These are phyloP conservation scores for Harringtonia aguacate DNA, from an alignment of 2,329 filamentous ascomycete species.

Conservation along the genomic window DNA sequence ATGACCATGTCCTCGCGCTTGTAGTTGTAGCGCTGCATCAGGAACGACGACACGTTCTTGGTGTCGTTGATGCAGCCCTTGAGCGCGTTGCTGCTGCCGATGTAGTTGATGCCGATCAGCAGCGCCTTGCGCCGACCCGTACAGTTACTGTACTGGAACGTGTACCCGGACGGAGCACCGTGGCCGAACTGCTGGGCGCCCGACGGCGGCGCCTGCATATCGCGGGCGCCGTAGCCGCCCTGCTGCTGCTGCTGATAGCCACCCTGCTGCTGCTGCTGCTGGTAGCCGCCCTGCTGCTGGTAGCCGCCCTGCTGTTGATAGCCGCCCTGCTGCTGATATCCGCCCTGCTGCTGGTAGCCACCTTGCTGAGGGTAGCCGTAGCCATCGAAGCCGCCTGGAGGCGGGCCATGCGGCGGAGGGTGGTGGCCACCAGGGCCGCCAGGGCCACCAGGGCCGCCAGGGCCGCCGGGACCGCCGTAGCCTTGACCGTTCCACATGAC, in stretches of 20 bases:
- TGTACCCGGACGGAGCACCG: slow-evolving; percentile 58
- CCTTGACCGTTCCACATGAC: not conserved
- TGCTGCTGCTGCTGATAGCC: slow-evolving; percentile 4
- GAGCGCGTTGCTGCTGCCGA: slow-evolving; percentile 60
- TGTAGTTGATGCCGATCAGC: slow-evolving; percentile 74
- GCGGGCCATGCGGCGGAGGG: not conserved
- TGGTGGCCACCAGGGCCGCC: not conserved
- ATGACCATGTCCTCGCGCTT: slow-evolving; percentile 72
- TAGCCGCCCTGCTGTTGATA: not conserved
- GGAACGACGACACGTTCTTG: slow-evolving; percentile 62
- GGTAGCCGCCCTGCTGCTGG: slow-evolving; percentile 7
- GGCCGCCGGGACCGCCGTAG: too few species aligned
- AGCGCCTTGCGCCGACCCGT: slow-evolving; percentile 63
- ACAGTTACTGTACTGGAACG: slow-evolving; percentile 68
- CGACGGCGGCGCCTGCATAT: slow-evolving; percentile 34
- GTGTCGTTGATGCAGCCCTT: slow-evolving; percentile 74
- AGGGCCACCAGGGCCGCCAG: too few species aligned
- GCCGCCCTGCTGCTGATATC: not conserved
- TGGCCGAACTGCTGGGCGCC: slow-evolving; percentile 50
- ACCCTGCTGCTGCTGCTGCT: slow-evolving; percentile 10
- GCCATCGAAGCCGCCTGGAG: slow-evolving; percentile 7
- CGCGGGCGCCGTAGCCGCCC: not conserved
- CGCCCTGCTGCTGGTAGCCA: not conserved
- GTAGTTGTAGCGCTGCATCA: slow-evolving; percentile 58
- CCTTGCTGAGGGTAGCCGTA: slow-evolving; percentile 5